phyloP scores from a whole-genome alignment of 352 stramenopile genomes.

The Globisporangium takayamanum region DNA sequence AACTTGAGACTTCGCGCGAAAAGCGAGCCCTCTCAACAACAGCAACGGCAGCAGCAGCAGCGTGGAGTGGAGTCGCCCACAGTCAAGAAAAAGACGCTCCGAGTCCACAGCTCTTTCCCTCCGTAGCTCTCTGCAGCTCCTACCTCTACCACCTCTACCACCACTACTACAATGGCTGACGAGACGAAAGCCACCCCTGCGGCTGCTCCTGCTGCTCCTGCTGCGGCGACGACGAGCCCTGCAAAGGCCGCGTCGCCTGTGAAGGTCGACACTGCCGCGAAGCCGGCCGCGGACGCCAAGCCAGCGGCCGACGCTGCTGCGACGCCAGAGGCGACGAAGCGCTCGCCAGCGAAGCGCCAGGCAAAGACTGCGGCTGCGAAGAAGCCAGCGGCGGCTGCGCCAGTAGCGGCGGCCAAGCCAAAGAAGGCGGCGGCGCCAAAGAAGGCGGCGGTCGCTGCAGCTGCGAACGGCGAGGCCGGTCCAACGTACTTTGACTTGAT shows the following conservation, averaged over 20 bases:
- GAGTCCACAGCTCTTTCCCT: conserved; percentile 10
- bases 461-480: conserved; percentile 23
- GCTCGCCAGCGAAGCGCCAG: conserved; percentile 43
- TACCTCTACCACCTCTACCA: neutral
- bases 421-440: conserved; percentile 22
- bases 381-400: conserved; percentile 30
- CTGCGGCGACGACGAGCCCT: neutral
- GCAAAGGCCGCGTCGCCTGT: conserved; percentile 35
- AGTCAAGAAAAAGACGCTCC: conserved; percentile 20
- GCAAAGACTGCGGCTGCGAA: conserved; percentile 53
- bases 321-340: conserved; percentile 24
- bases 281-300: conserved; percentile 12
- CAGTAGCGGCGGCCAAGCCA: conserved; percentile 7
- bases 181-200: conserved; percentile 12
- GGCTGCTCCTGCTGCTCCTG: neutral
- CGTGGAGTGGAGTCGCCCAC: conserved; percentile 1
- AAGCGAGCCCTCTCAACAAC: neutral
- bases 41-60: neutral
- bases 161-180: conserved; percentile 12
- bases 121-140: neutral
- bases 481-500: conserved; percentile 88
- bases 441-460: conserved; percentile 22
- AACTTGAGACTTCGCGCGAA: neutral
- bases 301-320: conserved; percentile 9
- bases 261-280: conserved; percentile 16